Base-by-base conservation (phyloP, 164 flowering plant genomes). In the Vitis labrusca region DNA sequence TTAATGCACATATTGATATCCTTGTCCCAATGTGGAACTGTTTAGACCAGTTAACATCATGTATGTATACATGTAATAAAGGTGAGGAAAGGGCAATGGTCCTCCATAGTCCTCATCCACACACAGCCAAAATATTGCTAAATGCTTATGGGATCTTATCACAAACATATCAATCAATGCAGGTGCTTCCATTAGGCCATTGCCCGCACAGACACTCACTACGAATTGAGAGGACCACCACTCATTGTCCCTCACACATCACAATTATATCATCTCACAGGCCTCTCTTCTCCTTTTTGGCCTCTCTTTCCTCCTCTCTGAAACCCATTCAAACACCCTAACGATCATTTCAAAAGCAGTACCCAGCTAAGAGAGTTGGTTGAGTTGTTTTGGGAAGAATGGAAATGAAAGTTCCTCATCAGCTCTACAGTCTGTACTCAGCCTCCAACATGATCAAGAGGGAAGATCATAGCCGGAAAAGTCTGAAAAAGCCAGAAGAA, bases 401-500 rank as follows among this genome's bases (percentile, higher is more conserved):
- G 68, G 72, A 68, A 10, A 59, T 17, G 60, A 74, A 50, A n/a
- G 11, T n/a, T 51, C 19, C 63, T 68, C 65, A 37, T 37, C 44
- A 37, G 44, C 44, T 69, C 15, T 63, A 50, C 27, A 14, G 19
- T 44, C 60, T 37, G 44, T 10, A 60, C 58, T 32, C 44, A 5
- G 10, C 55, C 23, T 64, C 65, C 23, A 23, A 30, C 64, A 56
- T 48, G 71, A 63, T 12, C 15, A 57, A 52, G 23, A 14, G 50
- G 50, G 8, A 55, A 56, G 19, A 62, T 11, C 11, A 29, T 10
- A 6, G 9, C 44, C 15, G 5, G 3, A 54, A 14, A 50, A 3
- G 11, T 37, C 10, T 0, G 14, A 4, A 5, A 53, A n/a, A 12
- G 53, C 1, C 61, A 53, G 13, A 12, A 60, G 11, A 19, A 54